Percentiles rank a stretch among this genome's conserved stretches.
Evolutionary conservation across 73 alveolate genomes (phyloP).

Genomic region (Paramecium sexaurelia): DNA sequence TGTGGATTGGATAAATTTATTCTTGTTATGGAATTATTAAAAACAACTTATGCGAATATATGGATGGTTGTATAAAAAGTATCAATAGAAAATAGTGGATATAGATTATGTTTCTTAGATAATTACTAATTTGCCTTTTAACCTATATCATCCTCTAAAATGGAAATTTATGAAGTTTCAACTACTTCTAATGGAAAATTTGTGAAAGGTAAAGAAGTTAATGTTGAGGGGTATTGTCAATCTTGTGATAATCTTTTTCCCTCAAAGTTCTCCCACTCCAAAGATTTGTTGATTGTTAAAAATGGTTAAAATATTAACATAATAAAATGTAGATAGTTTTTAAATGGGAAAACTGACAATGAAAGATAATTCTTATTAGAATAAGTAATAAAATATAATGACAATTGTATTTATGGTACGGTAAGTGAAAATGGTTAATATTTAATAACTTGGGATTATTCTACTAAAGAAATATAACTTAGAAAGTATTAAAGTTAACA

Average conservation of each 20-base stretch:
- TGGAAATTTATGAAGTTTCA: not conserved
- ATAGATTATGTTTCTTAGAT: not conserved
- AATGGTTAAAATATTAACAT: not conserved
- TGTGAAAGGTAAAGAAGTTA: not conserved
- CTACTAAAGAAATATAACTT: not conserved
- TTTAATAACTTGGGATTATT: not conserved
- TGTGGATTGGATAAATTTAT: not conserved
- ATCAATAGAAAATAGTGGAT: not conserved
- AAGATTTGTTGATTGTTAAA: too few species aligned
- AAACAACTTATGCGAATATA: not conserved
- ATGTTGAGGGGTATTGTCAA: not conserved
- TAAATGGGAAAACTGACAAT: not conserved
- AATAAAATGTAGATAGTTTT: too few species aligned
- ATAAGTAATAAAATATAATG: not conserved
- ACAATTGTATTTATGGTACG: not conserved
- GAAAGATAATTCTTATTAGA: not conserved
- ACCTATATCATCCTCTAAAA: not conserved
- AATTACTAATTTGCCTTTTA: not conserved
- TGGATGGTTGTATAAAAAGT: not conserved
- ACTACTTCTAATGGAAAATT: not conserved
- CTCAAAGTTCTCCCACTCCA: not conserved
- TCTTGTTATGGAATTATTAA: not conserved
- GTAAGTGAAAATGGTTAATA: not conserved
- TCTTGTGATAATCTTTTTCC: not conserved
- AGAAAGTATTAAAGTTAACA: too few species aligned